Evolutionary conservation across 139 green algal genomes (phyloP).

Genomic region (Chlamydomonas incerta): DNA sequence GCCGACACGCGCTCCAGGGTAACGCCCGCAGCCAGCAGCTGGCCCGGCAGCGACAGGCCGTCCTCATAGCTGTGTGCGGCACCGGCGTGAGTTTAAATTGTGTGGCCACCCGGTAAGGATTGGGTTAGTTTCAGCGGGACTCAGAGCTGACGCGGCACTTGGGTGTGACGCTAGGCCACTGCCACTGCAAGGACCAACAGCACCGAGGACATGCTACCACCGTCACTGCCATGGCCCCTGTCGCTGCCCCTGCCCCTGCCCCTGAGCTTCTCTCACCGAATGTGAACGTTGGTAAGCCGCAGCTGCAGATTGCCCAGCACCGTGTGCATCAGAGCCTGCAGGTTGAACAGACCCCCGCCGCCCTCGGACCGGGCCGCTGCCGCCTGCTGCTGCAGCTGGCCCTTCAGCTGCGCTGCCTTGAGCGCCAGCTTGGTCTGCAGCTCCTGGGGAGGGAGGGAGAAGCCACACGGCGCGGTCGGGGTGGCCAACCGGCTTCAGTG

Average conservation of each 20-base stretch:
- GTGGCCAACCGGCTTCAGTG: too few species aligned
- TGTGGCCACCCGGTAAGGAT: too few species aligned
- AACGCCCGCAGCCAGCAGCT: conserved; percentile 72
- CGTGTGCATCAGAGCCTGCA: conserved; percentile 82
- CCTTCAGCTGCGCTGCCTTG: conserved; percentile 7
- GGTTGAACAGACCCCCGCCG: conserved; percentile 22
- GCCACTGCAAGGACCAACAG: too few species aligned
- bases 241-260: too few species aligned
- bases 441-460: conserved; percentile 17
- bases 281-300: conserved; percentile 94
- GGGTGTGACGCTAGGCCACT: too few species aligned
- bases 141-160: too few species aligned
- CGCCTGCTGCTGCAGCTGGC: neutral
- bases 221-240: too few species aligned
- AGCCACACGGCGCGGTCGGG: too few species aligned
- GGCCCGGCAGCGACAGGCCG: conserved; percentile 22
- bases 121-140: too few species aligned
- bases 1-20: conserved; percentile 84
- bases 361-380: neutral
- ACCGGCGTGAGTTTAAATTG: too few species aligned
- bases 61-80: conserved; percentile 52
- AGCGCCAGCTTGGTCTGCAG: conserved; percentile 35
- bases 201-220: too few species aligned
- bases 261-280: too few species aligned
- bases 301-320: conserved; percentile 83